Evolutionary conservation across 176 grass and related monocot species (phyloP).

Genomic region (Juncus effusus): DNA sequence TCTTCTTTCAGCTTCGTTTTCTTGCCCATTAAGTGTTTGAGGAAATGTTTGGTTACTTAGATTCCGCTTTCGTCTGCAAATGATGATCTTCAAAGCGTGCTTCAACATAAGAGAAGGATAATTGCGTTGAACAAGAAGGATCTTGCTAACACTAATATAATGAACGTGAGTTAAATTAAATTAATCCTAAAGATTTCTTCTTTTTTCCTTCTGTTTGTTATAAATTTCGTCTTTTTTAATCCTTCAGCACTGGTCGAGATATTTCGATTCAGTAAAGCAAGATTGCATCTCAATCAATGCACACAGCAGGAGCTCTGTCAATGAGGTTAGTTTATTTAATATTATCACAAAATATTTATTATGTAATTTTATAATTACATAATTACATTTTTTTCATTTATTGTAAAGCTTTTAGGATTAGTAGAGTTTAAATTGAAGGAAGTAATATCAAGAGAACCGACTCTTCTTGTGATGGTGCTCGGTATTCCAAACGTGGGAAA

Average conservation of each 20-base stretch:
- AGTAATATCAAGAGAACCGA: conserved; percentile 82
- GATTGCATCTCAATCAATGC: conserved; percentile 90
- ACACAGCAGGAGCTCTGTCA: conserved; percentile 79
- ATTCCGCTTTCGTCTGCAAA: conserved; percentile 84
- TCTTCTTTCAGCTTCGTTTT: not conserved
- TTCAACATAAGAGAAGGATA: conserved; percentile 67
- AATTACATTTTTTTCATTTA: no score
- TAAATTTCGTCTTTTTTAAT: conserved; percentile 20
- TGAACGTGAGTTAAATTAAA: conserved; percentile 51
- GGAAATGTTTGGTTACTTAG: conserved; percentile 31
- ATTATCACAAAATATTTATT: conserved; percentile 13
- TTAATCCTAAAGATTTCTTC: not conserved
- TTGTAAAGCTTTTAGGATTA: conserved; percentile 56
- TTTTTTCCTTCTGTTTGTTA: not conserved
- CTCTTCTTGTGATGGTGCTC: conserved; percentile 92
- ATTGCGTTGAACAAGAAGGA: conserved; percentile 98
- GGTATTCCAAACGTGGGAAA: conserved; percentile 97
- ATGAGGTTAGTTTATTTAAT: conserved; percentile 51
- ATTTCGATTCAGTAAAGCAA: conserved; percentile 74
- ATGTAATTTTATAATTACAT: conserved; percentile 7
- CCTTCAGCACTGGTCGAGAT: conserved; percentile 65
- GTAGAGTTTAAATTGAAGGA: conserved; percentile 89
- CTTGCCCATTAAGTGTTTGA: conserved; percentile 2
- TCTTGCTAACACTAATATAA: conserved; percentile 87
- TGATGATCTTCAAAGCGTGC: conserved; percentile 66